phyloP scores from a whole-genome alignment of 768 basidiomycete species.

The Lactifluus echinatus region DNA sequence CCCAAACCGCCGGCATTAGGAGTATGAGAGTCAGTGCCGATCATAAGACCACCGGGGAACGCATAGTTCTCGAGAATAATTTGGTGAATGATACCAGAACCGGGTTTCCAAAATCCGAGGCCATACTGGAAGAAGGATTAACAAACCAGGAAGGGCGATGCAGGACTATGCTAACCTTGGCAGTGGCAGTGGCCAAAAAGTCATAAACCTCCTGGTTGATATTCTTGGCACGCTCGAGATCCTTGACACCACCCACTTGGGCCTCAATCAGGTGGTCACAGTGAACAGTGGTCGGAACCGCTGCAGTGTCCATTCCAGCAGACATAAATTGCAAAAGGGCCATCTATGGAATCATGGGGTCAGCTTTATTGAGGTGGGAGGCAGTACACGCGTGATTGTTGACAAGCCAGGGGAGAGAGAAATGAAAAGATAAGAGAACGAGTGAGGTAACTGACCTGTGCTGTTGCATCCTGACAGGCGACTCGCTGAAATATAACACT shows the following conservation, averaged over 20 bases:
- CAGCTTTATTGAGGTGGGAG: not conserved
- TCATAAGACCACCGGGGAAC: conserved; percentile 98
- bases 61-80: conserved; percentile 99
- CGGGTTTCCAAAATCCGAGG: conserved; percentile 99
- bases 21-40: conserved; percentile 98
- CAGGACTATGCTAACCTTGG: conserved; percentile 48
- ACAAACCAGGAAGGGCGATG: not conserved
- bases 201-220: conserved; percentile 99
- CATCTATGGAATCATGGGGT: conserved; percentile 51
- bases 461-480: conserved; percentile 86
- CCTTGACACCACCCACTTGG: conserved; percentile 87
- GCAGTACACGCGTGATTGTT: not conserved
- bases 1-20: conserved; percentile 99
- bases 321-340: conserved; percentile 99
- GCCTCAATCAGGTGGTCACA: conserved; percentile 99
- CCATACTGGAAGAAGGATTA: conserved; percentile 55
- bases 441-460: conserved; percentile 37
- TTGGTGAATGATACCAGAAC: conserved; percentile 98
- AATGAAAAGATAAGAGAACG: not conserved
- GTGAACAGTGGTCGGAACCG: conserved; percentile 97
- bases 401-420: not conserved
- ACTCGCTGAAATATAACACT: conserved; percentile 47
- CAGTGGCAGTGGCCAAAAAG: conserved; percentile 95
- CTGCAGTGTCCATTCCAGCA: conserved; percentile 94
- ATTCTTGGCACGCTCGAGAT: conserved; percentile 83